These are phyloP conservation scores for Hypoxylon sp. DNA, from an alignment of 2,329 filamentous ascomycete genomes.

Conservation along the genomic window DNA sequence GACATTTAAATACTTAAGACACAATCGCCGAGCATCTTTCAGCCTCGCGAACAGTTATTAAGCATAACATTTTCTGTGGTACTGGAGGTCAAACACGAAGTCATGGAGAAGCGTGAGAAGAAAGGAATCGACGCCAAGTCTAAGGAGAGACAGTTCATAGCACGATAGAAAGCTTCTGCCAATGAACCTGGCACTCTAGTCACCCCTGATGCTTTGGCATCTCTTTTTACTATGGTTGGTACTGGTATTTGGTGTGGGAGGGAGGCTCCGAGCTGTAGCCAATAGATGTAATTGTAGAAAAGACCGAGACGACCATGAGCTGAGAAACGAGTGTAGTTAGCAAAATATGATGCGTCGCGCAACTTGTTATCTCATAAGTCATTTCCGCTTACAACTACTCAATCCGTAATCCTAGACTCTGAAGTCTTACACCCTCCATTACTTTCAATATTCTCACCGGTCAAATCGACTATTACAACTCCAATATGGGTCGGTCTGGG, in stretches of 20 bases:
- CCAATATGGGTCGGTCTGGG: not conserved
- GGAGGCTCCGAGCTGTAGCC: not conserved
- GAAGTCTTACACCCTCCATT: conserved; percentile 24
- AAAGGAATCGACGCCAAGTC: no score
- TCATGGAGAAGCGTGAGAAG: not conserved
- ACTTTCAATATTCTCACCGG: conserved; percentile 12
- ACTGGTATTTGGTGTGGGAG: not conserved
- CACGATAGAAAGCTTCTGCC: no score
- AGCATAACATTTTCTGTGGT: no score
- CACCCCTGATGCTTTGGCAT: no score
- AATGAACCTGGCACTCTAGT: no score
- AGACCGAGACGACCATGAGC: not conserved
- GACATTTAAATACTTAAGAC: no score
- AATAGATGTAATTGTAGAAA: not conserved
- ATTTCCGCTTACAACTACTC: conserved; percentile 27
- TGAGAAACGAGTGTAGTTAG: not conserved
- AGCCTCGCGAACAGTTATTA: no score
- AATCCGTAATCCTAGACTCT: conserved; percentile 8
- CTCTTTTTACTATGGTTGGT: no score
- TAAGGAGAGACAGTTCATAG: no score
- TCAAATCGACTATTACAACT: not conserved
- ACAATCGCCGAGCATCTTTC: no score
- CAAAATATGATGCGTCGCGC: conserved; percentile 1
- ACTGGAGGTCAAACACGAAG: no score
- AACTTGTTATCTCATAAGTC: conserved; percentile 12